Evolutionary conservation across 1,139 yeast genomes (phyloP).

Genomic region (Sugiyamaella japonica): DNA sequence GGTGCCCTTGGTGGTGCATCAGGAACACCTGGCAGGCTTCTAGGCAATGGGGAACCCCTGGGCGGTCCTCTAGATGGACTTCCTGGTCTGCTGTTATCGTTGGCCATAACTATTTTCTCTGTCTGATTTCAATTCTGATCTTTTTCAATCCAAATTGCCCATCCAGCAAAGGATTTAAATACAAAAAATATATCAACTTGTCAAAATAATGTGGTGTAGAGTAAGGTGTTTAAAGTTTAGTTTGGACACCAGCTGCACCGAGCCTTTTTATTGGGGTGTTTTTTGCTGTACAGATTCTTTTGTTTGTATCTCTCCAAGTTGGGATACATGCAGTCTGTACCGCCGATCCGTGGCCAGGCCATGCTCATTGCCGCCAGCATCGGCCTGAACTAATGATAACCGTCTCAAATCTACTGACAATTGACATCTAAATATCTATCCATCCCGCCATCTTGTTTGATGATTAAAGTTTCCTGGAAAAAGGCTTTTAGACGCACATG

Average conservation of each 20-base stretch:
- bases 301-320: slow-evolving; percentile 13
- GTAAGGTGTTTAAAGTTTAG: neutral
- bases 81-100: slow-evolving; percentile 7
- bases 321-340: slow-evolving; percentile 2
- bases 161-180: neutral
- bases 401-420: neutral
- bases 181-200: neutral
- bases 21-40: slow-evolving; percentile 27
- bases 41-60: slow-evolving; percentile 18
- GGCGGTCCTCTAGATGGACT: slow-evolving; percentile 17
- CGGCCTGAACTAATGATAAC: neutral
- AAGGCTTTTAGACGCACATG: neutral
- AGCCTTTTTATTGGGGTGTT: slow-evolving; percentile 3
- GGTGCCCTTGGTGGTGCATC: slow-evolving; percentile 6
- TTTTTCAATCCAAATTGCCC: neutral
- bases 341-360: slow-evolving; percentile 1
- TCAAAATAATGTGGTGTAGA: neutral
- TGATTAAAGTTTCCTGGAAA: neutral
- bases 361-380: neutral
- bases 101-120: neutral
- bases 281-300: slow-evolving; percentile 1
- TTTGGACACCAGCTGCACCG: slow-evolving; percentile 4
- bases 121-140: neutral
- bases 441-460: neutral
- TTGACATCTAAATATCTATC: neutral